These are phyloP conservation scores for Diaporthe sp. DNA, from an alignment of 2,329 filamentous ascomycete species.

Conservation along the genomic window DNA sequence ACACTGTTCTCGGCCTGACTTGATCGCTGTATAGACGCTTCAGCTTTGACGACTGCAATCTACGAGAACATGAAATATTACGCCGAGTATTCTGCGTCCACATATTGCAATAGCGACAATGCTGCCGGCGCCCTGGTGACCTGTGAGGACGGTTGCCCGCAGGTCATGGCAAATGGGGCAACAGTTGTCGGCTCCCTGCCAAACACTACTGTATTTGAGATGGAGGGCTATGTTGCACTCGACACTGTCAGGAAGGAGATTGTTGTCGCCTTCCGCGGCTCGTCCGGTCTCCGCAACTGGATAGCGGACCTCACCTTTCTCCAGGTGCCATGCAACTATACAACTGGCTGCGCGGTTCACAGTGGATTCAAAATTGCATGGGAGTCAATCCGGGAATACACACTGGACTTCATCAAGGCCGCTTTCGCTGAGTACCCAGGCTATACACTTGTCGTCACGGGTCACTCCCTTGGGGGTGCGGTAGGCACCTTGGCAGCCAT, in stretches of 20 bases:
- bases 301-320: constrained; percentile 66
- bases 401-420: constrained; percentile 58
- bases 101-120: constrained; percentile 66
- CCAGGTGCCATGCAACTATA: constrained; percentile 52
- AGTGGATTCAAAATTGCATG: constrained; percentile 72
- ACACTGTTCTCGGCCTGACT: constrained; percentile 34
- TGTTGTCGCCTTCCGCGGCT: constrained; percentile 73
- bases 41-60: constrained; percentile 49
- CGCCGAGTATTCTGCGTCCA: constrained; percentile 64
- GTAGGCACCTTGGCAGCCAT: constrained; percentile 72
- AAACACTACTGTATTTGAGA: constrained; percentile 48
- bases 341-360: constrained; percentile 64
- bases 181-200: constrained; percentile 59
- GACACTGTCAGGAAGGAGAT: constrained; percentile 66
- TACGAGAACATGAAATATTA: constrained; percentile 61
- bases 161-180: constrained; percentile 57
- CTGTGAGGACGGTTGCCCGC: constrained; percentile 61
- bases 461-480: constrained; percentile 78
- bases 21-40: constrained; percentile 32
- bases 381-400: constrained; percentile 62
- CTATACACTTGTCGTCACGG: constrained; percentile 71
- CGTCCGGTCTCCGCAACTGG: constrained; percentile 71
- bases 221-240: constrained; percentile 64
- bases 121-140: constrained; percentile 55
- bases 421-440: constrained; percentile 62